These are phyloP conservation scores for Pythium chondricola DNA, from an alignment of 352 stramenopile species.

Conservation along the genomic window DNA sequence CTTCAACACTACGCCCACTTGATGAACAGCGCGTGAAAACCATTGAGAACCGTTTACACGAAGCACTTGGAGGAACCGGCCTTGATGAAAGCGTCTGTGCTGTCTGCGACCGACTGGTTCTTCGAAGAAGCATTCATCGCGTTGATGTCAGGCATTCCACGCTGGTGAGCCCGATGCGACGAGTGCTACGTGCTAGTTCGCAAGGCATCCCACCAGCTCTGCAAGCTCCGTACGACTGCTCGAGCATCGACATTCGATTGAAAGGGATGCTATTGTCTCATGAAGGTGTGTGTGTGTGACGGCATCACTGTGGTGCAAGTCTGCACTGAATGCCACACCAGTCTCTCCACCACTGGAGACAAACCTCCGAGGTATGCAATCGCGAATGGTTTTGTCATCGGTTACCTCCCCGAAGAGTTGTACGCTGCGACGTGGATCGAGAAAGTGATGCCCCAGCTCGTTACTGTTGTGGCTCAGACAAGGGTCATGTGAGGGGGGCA, in stretches of 20 bases:
- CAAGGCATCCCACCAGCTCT: not conserved
- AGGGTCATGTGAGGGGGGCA: constrained; percentile 16
- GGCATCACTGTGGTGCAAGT: not conserved
- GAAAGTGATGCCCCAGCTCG: constrained; percentile 17
- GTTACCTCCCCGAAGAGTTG: constrained; percentile 1
- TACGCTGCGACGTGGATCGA: constrained; percentile 11
- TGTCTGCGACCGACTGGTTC: not conserved
- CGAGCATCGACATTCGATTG: not conserved
- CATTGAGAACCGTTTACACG: not conserved
- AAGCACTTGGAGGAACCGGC: not conserved
- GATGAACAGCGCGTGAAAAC: not conserved
- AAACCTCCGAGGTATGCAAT: constrained; percentile 18
- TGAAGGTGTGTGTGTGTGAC: not conserved
- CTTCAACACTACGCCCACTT: too few relatives aligned
- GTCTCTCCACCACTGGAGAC: not conserved
- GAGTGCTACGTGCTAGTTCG: not conserved
- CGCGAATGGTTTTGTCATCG: constrained; percentile 22
- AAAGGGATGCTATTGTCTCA: not conserved
- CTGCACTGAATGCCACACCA: constrained; percentile 4
- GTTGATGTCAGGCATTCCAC: not conserved
- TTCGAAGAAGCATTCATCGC: not conserved
- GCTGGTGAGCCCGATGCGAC: not conserved
- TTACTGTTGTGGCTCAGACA: constrained; percentile 17
- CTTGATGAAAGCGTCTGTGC: constrained; percentile 1
- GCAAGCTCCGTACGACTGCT: constrained; percentile 1